phyloP scores from a whole-genome alignment of 2,329 filamentous ascomycete species.

The Elsinoe necatrix region DNA sequence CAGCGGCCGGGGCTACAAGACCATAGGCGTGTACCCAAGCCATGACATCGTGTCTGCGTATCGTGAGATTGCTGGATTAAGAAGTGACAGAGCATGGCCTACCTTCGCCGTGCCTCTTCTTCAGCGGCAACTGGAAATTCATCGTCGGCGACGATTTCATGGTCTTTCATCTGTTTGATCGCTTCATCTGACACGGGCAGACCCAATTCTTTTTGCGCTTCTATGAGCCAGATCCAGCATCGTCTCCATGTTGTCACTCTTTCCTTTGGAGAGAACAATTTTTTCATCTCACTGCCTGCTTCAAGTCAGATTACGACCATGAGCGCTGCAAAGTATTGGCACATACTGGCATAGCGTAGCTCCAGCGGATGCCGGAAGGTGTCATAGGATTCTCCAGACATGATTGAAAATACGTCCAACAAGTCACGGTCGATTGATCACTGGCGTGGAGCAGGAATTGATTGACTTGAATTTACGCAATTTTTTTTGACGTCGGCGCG shows the following conservation, averaged over 20 bases:
- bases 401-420: background rate
- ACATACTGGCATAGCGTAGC: slow-evolving; percentile 21
- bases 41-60: slow-evolving; percentile 43
- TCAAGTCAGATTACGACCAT: background rate
- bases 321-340: background rate
- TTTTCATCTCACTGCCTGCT: slow-evolving; percentile 56
- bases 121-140: slow-evolving; percentile 41
- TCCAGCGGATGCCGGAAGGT: slow-evolving; percentile 21
- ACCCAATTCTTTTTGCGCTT: slow-evolving; percentile 73
- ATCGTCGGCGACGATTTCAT: slow-evolving; percentile 39
- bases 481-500: background rate
- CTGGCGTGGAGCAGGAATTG: background rate
- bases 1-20: slow-evolving; percentile 62
- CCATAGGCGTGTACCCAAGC: slow-evolving; percentile 56
- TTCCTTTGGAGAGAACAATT: slow-evolving; percentile 69
- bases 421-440: background rate
- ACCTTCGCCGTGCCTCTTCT: slow-evolving; percentile 38
- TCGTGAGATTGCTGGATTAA: background rate
- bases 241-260: slow-evolving; percentile 72
- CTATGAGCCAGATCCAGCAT: slow-evolving; percentile 77
- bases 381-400: slow-evolving; percentile 19
- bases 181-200: slow-evolving; percentile 63
- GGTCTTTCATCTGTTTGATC: slow-evolving; percentile 39
- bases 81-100: background rate
- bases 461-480: background rate